phyloP scores from a whole-genome alignment of 805 yeast species.

The Myxozyma vanderwaltii region DNA sequence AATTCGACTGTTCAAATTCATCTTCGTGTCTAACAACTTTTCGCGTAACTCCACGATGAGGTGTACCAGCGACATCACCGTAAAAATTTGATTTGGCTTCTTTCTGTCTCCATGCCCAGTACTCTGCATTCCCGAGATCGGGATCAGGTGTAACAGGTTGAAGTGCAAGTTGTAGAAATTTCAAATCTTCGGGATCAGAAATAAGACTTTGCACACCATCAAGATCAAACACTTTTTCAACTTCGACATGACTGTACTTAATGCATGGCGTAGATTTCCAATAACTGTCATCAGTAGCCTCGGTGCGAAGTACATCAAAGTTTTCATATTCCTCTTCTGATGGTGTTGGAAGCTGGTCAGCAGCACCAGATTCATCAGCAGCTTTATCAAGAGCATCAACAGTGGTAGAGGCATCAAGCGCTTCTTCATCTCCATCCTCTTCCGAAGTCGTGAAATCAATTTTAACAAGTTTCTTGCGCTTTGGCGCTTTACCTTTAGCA shows the following conservation, averaged over 20 bases:
- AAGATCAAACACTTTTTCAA: conserved; percentile 46
- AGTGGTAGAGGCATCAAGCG: neutral
- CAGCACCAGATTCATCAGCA: neutral
- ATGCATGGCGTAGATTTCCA: conserved; percentile 25
- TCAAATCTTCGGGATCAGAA: conserved; percentile 75
- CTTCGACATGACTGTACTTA: conserved; percentile 43
- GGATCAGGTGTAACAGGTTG: conserved; percentile 33
- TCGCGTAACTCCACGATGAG: conserved; percentile 16
- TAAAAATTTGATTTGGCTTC: conserved; percentile 37
- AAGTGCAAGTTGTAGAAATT: conserved; percentile 53
- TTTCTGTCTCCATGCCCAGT: conserved; percentile 69
- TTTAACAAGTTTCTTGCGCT: conserved; percentile 6
- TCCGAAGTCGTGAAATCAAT: conserved; percentile 33
- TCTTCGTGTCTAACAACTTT: conserved; percentile 38
- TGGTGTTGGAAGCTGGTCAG: conserved; percentile 24
- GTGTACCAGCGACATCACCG: conserved; percentile 10
- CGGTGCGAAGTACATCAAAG: neutral
- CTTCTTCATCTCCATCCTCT: conserved; percentile 37
- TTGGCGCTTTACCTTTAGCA: neutral
- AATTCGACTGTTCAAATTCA: conserved; percentile 46
- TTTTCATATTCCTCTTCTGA: conserved; percentile 20
- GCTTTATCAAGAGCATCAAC: neutral
- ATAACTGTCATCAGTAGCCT: conserved; percentile 14
- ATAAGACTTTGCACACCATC: conserved; percentile 55
- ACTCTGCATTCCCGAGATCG: conserved; percentile 46